A percentile compares a stretch with the other conserved stretches of the same genome.
Evolutionary conservation across 495 filamentous ascomycete genomes (phyloP).

Genomic region (Lophium mytilinum): DNA sequence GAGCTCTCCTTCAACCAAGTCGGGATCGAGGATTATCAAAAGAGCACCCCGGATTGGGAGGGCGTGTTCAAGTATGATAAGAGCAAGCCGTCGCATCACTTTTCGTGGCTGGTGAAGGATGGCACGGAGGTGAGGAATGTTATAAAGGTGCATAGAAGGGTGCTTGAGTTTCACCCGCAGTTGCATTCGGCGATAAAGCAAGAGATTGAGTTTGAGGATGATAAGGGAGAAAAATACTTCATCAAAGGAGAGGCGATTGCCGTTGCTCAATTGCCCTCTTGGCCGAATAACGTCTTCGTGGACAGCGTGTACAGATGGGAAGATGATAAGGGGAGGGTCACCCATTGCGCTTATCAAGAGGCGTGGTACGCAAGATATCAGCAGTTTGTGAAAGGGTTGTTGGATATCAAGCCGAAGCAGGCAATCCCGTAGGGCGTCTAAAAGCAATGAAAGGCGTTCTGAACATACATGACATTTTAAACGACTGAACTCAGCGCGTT

Average conservation of each 20-base stretch:
- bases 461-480: too few species aligned
- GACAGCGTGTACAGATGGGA: neutral
- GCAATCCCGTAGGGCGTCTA: too few species aligned
- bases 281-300: neutral
- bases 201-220: neutral
- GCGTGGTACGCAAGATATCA: neutral
- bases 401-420: neutral
- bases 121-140: neutral
- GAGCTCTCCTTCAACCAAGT: neutral
- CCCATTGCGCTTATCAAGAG: neutral
- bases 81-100: neutral
- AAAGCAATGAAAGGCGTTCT: too few species aligned
- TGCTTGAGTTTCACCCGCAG: neutral
- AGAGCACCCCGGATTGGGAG: neutral
- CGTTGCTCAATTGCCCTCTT: neutral
- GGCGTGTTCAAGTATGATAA: constrained; percentile 1
- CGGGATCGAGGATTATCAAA: constrained; percentile 1
- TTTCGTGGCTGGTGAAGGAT: neutral
- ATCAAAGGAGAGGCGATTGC: neutral
- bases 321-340: neutral
- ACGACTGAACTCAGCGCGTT: too few species aligned
- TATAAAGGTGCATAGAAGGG: neutral
- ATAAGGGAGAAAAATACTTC: constrained; percentile 1
- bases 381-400: neutral
- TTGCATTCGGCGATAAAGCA: constrained; percentile 1